Base-by-base conservation (phyloP, 495 filamentous ascomycete species). In the Parmelia sp. region DNA sequence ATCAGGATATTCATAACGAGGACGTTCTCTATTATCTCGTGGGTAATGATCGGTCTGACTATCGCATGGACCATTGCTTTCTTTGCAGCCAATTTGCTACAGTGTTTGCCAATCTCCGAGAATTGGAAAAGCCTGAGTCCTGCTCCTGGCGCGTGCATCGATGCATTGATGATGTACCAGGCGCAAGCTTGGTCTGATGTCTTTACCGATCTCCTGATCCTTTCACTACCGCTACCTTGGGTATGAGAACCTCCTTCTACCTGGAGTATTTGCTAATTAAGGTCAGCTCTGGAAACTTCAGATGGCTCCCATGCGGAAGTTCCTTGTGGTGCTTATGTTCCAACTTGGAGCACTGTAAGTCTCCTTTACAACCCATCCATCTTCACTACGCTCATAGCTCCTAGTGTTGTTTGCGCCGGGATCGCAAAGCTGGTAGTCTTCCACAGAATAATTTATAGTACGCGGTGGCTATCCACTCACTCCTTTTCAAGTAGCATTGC, bases 31-130 rank as follows among this genome's bases (percentile, higher is more conserved):
- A 21, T 55, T 12, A 35, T 55, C 14, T 39, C 49, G 3, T 56
- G 36, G 42, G 36, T 40, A 11, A 47, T 57, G 55, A 60, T 60
- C 27, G 33, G 29, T 31, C 19, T 65, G 9, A 42, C 39, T 11
- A 44, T 61, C 19, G 47, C n/a, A 4, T 65, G 63, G 63, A 65
- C 63, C 10, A 37, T 61, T 14, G 63, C 57, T 2, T 61, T 65
- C 57, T 65, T 65, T 47, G 49, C 53, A 12, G 57, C 63, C 27
- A 65, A 61, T 25, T 25, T 65, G n/a, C 36, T 61, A 15, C 63
- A 65, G 39, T 65, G 63, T 45, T 31, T 31, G 11, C 63, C 63
- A 1, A 39, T 65, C 27, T 61, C n/a, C 4, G 6, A 11, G 15
- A 65, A 65, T 44, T 65, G 63, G 63, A 61, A 21, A 12, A 47